Percentiles rank a stretch among this genome's conserved stretches.
phyloP scores from a whole-genome alignment of 1,139 yeast species.

The Hanseniaspora uvarum region DNA sequence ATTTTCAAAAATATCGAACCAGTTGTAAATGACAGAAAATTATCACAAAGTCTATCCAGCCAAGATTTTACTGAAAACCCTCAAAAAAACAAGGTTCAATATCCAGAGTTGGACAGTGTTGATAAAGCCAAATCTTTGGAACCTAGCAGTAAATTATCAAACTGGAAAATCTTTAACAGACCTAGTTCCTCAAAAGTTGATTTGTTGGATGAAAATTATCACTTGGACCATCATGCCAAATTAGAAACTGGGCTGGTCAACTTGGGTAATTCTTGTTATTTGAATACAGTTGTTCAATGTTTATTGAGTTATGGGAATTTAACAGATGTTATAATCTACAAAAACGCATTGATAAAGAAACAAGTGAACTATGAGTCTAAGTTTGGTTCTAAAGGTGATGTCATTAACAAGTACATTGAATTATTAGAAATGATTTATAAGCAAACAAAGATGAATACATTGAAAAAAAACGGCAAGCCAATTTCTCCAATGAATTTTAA shows the following conservation, averaged over 20 bases:
- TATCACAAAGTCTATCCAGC: neutral
- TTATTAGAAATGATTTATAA: slow-evolving; percentile 50
- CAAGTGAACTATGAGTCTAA: slow-evolving; percentile 68
- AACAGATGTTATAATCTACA: slow-evolving; percentile 36
- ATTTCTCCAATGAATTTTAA: slow-evolving; percentile 53
- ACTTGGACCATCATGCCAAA: slow-evolving; percentile 23
- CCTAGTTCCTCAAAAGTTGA: neutral
- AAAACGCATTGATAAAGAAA: slow-evolving; percentile 50
- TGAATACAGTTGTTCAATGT: slow-evolving; percentile 87
- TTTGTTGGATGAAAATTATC: slow-evolving; percentile 13
- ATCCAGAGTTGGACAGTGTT: slow-evolving; percentile 7
- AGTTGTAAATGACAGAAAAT: neutral
- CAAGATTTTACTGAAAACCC: neutral
- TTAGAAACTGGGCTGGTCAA: slow-evolving; percentile 57
- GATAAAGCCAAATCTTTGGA: neutral
- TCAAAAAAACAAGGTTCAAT: neutral
- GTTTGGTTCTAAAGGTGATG: slow-evolving; percentile 72
- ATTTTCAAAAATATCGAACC: slow-evolving; percentile 14
- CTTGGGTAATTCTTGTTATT: slow-evolving; percentile 85
- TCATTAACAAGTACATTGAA: slow-evolving; percentile 64
- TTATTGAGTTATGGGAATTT: slow-evolving; percentile 45
- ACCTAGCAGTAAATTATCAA: neutral
- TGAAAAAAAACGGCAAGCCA: slow-evolving; percentile 37
- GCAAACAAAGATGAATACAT: slow-evolving; percentile 18
- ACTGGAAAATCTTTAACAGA: neutral